Evolutionary conservation across 768 basidiomycete species (phyloP).

Genomic region (Amanita subjunquillea): DNA sequence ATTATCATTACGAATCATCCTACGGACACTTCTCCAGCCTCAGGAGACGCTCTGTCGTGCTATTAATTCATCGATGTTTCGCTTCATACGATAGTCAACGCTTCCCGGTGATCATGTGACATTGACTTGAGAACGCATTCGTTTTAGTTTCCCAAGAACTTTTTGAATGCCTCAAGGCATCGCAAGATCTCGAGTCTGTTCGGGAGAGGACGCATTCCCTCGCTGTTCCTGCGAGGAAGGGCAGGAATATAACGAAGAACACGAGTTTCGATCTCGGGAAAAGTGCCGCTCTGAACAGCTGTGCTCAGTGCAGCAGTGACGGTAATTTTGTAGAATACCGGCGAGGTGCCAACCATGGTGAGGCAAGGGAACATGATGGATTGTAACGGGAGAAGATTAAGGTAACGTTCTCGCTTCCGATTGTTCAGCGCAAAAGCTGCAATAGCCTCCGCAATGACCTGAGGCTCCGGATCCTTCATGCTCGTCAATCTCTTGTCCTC

Average conservation of each 20-base stretch:
- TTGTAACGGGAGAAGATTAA: conserved; percentile 9
- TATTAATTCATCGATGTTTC: too few relatives aligned
- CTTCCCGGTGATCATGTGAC: too few relatives aligned
- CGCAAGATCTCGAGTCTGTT: conserved; percentile 14
- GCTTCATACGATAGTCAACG: too few relatives aligned
- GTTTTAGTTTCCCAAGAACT: conserved; percentile 4
- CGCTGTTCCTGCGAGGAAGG: conserved; percentile 10
- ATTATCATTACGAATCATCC: too few relatives aligned
- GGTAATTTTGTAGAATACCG: conserved; percentile 15
- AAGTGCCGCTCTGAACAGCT: conserved; percentile 12
- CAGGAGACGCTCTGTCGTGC: too few relatives aligned
- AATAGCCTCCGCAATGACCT: conserved; percentile 19
- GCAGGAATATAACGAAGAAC: conserved; percentile 14
- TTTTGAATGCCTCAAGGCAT: conserved; percentile 16
- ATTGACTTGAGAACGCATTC: too few relatives aligned
- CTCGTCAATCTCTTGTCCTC: conserved; percentile 12
- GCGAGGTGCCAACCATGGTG: conserved; percentile 14
- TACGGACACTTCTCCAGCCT: too few relatives aligned
- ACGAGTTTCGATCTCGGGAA: conserved; percentile 11
- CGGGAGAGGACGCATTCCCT: conserved; percentile 16
- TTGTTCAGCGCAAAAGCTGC: conserved; percentile 18
- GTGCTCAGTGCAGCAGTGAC: conserved; percentile 13
- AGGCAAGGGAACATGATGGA: conserved; percentile 11
- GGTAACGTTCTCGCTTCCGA: conserved; percentile 10
- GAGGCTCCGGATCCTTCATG: conserved; percentile 18